Evolutionary conservation across 1,284 basidiomycete genomes (phyloP).

Genomic region (Irpex sp.): DNA sequence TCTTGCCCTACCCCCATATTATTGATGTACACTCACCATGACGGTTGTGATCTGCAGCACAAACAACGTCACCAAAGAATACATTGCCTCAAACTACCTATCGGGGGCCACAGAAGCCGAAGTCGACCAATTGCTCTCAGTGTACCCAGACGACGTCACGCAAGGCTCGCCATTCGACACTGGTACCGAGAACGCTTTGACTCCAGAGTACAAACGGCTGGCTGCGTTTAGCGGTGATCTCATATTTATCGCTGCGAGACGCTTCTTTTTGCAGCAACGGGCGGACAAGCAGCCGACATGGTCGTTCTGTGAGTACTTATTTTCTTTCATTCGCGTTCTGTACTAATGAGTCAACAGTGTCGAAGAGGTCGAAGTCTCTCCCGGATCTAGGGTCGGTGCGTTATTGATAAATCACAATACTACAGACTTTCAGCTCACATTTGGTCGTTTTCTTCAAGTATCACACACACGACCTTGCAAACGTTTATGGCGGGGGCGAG

Average conservation of each 20-base stretch:
- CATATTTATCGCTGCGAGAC: slow-evolving; percentile 47
- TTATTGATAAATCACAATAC: background rate
- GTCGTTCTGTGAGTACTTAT: slow-evolving; percentile 38
- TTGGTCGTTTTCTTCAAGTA: background rate
- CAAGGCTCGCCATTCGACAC: slow-evolving; percentile 53
- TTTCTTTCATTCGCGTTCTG: background rate
- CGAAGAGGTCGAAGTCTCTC: slow-evolving; percentile 37
- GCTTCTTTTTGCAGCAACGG: slow-evolving; percentile 27
- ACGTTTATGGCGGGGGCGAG: slow-evolving; percentile 8
- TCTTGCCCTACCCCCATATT: slow-evolving; percentile 23
- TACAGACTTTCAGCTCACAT: background rate
- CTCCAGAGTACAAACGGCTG: slow-evolving; percentile 48
- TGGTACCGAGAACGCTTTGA: slow-evolving; percentile 37
- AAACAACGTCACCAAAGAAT: slow-evolving; percentile 33
- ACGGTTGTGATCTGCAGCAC: slow-evolving; percentile 29
- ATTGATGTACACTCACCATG: background rate
- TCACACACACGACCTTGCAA: slow-evolving; percentile 8
- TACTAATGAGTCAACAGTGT: slow-evolving; percentile 28
- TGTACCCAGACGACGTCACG: slow-evolving; percentile 41
- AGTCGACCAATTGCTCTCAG: slow-evolving; percentile 29
- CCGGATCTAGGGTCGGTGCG: background rate
- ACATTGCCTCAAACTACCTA: slow-evolving; percentile 30
- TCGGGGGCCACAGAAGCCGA: slow-evolving; percentile 25
- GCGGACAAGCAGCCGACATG: slow-evolving; percentile 42
- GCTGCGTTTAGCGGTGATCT: slow-evolving; percentile 47